A percentile compares a stretch with the other conserved stretches of the same genome.
phyloP scores from a whole-genome alignment of 306 rosid species.

The Quercus berberidifolia region DNA sequence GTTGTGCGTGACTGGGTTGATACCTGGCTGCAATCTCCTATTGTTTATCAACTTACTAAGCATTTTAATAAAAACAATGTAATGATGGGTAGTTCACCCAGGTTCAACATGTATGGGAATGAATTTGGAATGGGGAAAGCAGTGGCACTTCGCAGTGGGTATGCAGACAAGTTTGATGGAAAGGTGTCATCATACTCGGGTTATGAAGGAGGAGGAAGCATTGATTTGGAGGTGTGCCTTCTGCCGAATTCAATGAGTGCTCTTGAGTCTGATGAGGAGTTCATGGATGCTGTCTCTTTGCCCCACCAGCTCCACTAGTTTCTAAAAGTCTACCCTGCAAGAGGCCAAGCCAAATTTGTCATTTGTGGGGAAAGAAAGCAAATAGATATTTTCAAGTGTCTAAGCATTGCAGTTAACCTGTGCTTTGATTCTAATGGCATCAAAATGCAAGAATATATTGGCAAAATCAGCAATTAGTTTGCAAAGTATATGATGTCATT shows the following conservation, averaged over 20 bases:
- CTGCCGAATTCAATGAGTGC: slow-evolving; percentile 28
- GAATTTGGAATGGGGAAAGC: slow-evolving; percentile 76
- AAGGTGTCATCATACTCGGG: slow-evolving; percentile 43
- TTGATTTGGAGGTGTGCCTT: slow-evolving; percentile 60
- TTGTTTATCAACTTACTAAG: background rate
- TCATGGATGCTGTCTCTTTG: slow-evolving; percentile 31
- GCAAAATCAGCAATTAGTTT: no score
- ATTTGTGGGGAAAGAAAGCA: background rate
- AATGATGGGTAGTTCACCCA: slow-evolving; percentile 51
- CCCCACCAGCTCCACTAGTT: background rate
- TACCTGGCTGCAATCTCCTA: slow-evolving; percentile 38
- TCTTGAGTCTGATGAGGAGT: slow-evolving; percentile 46
- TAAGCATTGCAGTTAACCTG: background rate
- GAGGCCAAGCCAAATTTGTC: background rate
- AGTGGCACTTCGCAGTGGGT: slow-evolving; percentile 45
- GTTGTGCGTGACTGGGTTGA: background rate
- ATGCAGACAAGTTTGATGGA: slow-evolving; percentile 46
- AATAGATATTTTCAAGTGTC: background rate
- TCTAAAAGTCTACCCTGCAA: background rate
- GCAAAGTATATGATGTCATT: no score
- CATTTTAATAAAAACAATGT: slow-evolving; percentile 19
- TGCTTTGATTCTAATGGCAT: no score
- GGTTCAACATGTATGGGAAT: slow-evolving; percentile 21
- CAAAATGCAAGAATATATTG: no score
- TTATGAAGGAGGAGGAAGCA: slow-evolving; percentile 57